Evolutionary conservation across 495 filamentous ascomycete species (phyloP).

Genomic region (Xylaria longipes): DNA sequence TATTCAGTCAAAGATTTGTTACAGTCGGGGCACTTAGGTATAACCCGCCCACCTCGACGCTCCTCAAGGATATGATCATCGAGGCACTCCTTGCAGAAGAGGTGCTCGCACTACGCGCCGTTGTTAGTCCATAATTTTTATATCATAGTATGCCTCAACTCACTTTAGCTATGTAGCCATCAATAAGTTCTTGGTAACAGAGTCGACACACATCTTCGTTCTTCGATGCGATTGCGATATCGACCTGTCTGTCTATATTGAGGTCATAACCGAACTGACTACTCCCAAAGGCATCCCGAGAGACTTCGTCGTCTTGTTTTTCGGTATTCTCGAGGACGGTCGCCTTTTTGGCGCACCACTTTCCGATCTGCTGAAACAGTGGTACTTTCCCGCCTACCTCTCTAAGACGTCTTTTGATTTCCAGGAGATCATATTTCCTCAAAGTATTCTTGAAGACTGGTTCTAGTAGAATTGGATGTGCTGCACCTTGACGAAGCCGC

Average conservation of each 20-base stretch:
- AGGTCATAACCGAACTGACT: constrained; percentile 1
- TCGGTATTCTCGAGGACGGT: no score
- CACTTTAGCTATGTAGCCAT: not conserved
- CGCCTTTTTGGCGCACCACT: not conserved
- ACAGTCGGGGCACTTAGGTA: not conserved
- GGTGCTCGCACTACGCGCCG: not conserved
- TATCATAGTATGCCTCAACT: not conserved
- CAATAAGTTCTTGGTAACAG: not conserved
- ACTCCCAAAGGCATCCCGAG: not conserved
- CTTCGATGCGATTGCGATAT: not conserved
- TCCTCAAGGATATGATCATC: not conserved
- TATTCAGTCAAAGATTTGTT: not conserved
- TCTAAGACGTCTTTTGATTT: not conserved
- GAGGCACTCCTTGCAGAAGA: constrained; percentile 6
- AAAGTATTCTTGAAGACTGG: not conserved
- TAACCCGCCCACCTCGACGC: not conserved
- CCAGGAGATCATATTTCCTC: not conserved
- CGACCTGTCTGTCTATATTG: not conserved
- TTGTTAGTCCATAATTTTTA: not conserved
- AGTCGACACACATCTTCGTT: constrained; percentile 11
- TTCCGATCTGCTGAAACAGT: not conserved
- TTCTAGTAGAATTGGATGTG: not conserved
- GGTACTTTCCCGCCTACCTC: not conserved
- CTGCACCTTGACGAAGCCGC: not conserved
- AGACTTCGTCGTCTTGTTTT: not conserved